Percentiles rank a stretch among this genome's conserved stretches.
Evolutionary conservation across 768 basidiomycete genomes (phyloP).

Genomic region (Russula emetica): DNA sequence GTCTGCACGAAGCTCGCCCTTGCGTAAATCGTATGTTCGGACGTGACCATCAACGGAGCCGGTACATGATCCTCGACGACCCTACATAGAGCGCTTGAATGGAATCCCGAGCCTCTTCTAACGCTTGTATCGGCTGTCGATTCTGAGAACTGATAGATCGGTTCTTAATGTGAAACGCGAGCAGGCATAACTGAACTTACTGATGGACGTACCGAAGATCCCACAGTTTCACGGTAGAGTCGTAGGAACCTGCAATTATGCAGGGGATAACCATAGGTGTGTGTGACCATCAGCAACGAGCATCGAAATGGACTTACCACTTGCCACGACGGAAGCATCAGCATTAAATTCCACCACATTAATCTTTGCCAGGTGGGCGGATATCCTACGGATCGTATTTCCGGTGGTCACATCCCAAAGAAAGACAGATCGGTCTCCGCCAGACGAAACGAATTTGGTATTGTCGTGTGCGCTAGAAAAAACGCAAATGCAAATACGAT

Average conservation of each 20-base stretch:
- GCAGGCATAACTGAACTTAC: neutral
- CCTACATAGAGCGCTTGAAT: conserved; percentile 75
- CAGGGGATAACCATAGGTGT: neutral
- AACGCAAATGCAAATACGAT: neutral
- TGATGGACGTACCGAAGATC: conserved; percentile 64
- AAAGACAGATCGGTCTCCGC: conserved; percentile 90
- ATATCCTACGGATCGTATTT: conserved; percentile 71
- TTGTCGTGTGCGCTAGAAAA: conserved; percentile 79
- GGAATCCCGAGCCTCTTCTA: conserved; percentile 85
- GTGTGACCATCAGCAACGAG: conserved; percentile 18
- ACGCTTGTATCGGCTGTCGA: conserved; percentile 82
- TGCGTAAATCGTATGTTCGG: conserved; percentile 91
- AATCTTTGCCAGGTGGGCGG: conserved; percentile 89
- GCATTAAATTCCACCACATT: conserved; percentile 87
- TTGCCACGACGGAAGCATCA: conserved; percentile 82
- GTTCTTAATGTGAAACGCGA: neutral
- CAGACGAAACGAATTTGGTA: conserved; percentile 87
- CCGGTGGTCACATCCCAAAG: conserved; percentile 94
- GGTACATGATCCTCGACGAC: conserved; percentile 59
- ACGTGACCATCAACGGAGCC: conserved; percentile 91
- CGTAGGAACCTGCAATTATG: conserved; percentile 70
- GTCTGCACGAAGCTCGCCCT: conserved; percentile 85
- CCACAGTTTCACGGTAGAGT: conserved; percentile 88
- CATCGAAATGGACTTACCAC: conserved; percentile 51
- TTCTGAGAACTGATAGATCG: conserved; percentile 54